Evolutionary conservation across 139 green algal genomes (phyloP), one percentile per base, ranked within the genome.

Genomic region (Chlamydomonas schloesseri): DNA sequence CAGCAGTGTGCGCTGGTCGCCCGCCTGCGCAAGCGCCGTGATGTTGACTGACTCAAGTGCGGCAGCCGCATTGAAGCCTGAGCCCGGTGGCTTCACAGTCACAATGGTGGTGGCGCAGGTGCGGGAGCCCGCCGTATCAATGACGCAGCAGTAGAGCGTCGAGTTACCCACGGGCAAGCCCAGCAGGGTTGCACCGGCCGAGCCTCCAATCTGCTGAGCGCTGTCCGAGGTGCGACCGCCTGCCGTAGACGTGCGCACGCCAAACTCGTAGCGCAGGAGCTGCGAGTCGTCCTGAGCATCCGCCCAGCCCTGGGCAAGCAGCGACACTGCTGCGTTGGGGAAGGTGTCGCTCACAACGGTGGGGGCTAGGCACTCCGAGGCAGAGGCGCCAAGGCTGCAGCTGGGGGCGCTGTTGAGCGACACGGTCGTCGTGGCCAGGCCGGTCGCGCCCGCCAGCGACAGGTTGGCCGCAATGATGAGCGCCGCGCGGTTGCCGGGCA

Each of bases 201-300:
- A 20, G 62, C 15, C 14, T 33, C 67, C 67, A 31, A 85, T 20
- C 79, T 76, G 79, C 79, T 73, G 79, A 47, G 47, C 18, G 31
- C 26, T 2, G 50, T 85, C 67, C 1, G 28, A 11, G 8, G 60
- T 24, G 23, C 18, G 18, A 2, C 23, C 23, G 13, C 18, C 29
- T 36, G 26, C 34, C 60, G 31, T 34, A 3, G 29, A 2, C 11
- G 10, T n/a, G 18, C 64, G 62, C 28, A 84, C 3, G 1, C 79
- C 79, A n/a, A 85, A 85, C 79, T 85, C 79, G 46, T 69, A 85
- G n/a, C 67, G 60, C 47, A 85, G 64, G 55, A 50, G 42, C 42
- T 50, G 42, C 62, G n/a, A 29, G n/a, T 28, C 26, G 47, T 77
- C 79, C 20, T 29, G 14, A 0, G 24, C 46, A 50, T 85, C 67